Conservation (phyloP, 441 rosid genomes). For the Caryocar brasiliense region DNA sequence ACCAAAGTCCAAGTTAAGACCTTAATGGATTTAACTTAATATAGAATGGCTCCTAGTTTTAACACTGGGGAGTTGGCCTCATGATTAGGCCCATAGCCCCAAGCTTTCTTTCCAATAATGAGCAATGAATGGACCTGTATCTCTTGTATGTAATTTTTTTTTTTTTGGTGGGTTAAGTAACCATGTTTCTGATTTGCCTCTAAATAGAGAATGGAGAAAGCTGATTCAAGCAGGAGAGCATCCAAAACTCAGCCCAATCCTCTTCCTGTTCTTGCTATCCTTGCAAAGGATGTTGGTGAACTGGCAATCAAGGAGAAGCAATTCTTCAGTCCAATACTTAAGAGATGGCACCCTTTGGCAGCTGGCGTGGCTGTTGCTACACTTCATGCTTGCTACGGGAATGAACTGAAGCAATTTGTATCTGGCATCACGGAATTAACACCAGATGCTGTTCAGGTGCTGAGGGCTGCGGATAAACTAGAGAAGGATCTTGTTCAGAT, state of each 20-base stretch:
- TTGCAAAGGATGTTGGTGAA: slow-evolving; percentile 91
- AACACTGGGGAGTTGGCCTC: background rate
- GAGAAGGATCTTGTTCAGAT: slow-evolving; percentile 97
- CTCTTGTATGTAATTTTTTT: background rate
- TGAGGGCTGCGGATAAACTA: slow-evolving; percentile 93
- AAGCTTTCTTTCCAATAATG: background rate
- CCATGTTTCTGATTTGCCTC: slow-evolving; percentile 11
- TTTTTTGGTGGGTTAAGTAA: background rate
- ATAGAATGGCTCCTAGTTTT: no score
- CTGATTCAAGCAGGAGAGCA: slow-evolving; percentile 92
- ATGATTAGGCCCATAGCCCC: background rate
- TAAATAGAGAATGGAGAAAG: slow-evolving; percentile 88
- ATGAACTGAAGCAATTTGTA: slow-evolving; percentile 81
- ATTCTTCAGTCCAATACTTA: slow-evolving; percentile 79
- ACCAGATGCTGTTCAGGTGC: slow-evolving; percentile 77
- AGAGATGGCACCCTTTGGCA: slow-evolving; percentile 96
- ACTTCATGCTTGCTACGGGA: slow-evolving; percentile 87
- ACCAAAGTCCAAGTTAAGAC: no score
- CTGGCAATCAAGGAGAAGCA: slow-evolving; percentile 72
- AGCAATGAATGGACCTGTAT: background rate
- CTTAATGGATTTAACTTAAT: no score
- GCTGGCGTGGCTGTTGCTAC: slow-evolving; percentile 98
- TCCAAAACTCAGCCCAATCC: slow-evolving; percentile 70
- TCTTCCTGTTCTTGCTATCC: slow-evolving; percentile 89
- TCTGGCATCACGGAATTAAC: slow-evolving; percentile 73